phyloP scores from a whole-genome alignment of 31 red algal genomes.

The Asparagopsis taxiformis region DNA sequence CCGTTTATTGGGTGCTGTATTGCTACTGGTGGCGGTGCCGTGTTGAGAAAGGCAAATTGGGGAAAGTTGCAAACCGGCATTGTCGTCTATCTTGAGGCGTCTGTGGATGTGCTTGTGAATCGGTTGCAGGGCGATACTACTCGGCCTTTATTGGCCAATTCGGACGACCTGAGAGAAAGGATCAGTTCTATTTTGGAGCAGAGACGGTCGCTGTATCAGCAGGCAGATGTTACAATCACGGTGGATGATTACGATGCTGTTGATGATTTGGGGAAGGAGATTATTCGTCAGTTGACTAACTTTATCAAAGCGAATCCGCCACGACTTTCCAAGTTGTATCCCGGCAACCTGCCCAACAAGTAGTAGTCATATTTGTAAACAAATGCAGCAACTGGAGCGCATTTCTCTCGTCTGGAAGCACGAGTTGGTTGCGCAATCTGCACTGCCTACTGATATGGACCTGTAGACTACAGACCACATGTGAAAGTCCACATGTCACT shows the following conservation, averaged over 20 bases:
- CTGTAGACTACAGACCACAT: no score
- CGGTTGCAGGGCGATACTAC: conserved; percentile 53
- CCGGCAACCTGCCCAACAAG: conserved; percentile 32
- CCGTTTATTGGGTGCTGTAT: conserved; percentile 65
- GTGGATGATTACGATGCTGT: conserved; percentile 23
- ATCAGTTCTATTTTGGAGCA: conserved; percentile 58
- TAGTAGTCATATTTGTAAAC: background rate
- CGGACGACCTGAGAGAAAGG: conserved; percentile 21
- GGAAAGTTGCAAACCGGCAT: conserved; percentile 76
- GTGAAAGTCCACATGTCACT: no score
- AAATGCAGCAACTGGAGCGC: no score
- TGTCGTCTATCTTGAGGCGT: conserved; percentile 63
- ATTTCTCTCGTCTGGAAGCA: no score
- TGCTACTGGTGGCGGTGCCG: conserved; percentile 85
- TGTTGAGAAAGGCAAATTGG: conserved; percentile 78
- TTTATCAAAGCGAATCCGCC: conserved; percentile 85
- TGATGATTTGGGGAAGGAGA: conserved; percentile 42
- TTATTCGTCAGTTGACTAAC: conserved; percentile 44
- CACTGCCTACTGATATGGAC: no score
- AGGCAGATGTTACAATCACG: conserved; percentile 76
- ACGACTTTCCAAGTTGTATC: conserved; percentile 24
- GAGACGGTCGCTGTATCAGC: conserved; percentile 62
- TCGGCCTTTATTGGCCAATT: conserved; percentile 64
- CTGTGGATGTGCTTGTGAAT: conserved; percentile 54
- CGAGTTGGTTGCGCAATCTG: no score